These are phyloP conservation scores for Huntiella bhutanensis DNA, from an alignment of 2,329 filamentous ascomycete genomes.

Conservation along the genomic window DNA sequence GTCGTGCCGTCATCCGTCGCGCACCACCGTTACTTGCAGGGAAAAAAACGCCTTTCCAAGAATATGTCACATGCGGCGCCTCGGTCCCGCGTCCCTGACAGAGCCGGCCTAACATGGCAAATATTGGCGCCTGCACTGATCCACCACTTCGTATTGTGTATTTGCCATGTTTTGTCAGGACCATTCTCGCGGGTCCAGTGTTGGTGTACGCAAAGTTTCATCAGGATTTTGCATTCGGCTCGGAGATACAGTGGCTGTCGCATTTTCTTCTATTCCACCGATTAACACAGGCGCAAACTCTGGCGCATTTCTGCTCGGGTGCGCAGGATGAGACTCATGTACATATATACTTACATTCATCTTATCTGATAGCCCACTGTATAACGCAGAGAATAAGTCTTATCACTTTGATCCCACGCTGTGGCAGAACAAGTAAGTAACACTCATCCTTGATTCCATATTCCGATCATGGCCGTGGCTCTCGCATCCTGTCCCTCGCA, in stretches of 20 bases:
- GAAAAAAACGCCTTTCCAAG: no score
- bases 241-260: slow-evolving; percentile 1
- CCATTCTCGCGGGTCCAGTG: no score
- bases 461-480: slow-evolving; percentile 1
- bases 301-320: not conserved
- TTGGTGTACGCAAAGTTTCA: no score
- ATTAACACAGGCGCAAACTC: not conserved
- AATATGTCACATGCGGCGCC: no score
- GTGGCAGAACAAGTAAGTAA: slow-evolving; percentile 11
- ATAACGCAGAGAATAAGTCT: slow-evolving; percentile 5
- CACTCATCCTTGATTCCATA: not conserved
- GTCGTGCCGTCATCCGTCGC: no score
- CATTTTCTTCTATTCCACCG: not conserved
- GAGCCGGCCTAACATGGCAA: no score
- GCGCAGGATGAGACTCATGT: not conserved
- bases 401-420: slow-evolving; percentile 10
- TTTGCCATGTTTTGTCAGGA: no score
- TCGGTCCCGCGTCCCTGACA: no score
- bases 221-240: not conserved
- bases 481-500: not conserved
- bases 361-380: slow-evolving; percentile 1
- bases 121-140: no score
- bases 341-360: slow-evolving; percentile 4
- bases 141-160: no score
- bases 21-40: no score